A percentile compares a stretch with the other conserved stretches of the same genome.
Evolutionary conservation across 345 rosid species (phyloP).

Genomic region (Salix viminalis): DNA sequence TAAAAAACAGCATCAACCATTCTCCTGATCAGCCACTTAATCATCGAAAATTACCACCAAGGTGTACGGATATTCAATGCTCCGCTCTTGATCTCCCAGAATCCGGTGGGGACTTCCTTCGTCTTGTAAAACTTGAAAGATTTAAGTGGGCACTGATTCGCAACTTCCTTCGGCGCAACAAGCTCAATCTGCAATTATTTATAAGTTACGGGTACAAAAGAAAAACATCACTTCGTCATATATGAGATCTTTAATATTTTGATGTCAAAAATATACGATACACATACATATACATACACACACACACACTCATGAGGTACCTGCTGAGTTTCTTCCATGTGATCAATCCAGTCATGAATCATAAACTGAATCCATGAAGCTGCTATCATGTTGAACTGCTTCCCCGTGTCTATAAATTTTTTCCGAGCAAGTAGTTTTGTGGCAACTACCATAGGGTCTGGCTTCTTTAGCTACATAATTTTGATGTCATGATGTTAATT

Average conservation of each 20-base stretch:
- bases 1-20: no score
- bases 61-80: conserved; percentile 43
- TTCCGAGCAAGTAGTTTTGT: conserved; percentile 44
- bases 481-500: no score
- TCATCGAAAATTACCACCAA: conserved; percentile 43
- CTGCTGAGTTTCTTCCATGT: conserved; percentile 53
- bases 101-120: conserved; percentile 47
- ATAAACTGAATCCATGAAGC: conserved; percentile 64
- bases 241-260: no score
- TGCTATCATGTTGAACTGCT: conserved; percentile 64
- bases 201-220: neutral
- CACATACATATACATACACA: no score
- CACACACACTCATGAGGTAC: conserved; percentile 8
- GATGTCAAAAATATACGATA: no score
- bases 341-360: conserved; percentile 74
- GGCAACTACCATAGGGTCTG: conserved; percentile 35
- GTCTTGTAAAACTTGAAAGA: conserved; percentile 49
- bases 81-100: conserved; percentile 41
- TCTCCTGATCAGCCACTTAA: no score
- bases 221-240: no score
- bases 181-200: conserved; percentile 37
- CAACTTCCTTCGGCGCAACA: conserved; percentile 45
- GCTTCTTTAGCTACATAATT: conserved; percentile 7
- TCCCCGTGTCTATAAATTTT: conserved; percentile 41
- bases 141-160: conserved; percentile 41